phyloP scores from a whole-genome alignment of 2,329 filamentous ascomycete genomes.

The Cercospora nicotianae region DNA sequence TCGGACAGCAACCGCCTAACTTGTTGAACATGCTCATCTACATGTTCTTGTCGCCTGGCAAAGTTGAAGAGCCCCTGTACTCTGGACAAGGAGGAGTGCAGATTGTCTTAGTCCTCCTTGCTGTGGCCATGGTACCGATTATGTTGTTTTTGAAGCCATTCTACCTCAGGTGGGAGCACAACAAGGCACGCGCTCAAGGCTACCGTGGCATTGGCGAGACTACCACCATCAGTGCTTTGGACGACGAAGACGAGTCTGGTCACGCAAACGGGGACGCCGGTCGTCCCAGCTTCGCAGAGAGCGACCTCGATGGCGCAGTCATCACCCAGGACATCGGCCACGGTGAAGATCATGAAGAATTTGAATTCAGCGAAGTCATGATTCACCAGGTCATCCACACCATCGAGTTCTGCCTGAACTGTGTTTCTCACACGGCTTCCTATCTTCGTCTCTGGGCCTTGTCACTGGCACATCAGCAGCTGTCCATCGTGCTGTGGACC shows the following conservation, averaged over 20 bases:
- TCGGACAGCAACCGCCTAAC: slow-evolving; percentile 71
- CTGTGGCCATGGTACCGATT: slow-evolving; percentile 82
- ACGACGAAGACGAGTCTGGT: slow-evolving; percentile 77
- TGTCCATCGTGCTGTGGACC: slow-evolving; percentile 90
- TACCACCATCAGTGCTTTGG: slow-evolving; percentile 82
- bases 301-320: slow-evolving; percentile 80
- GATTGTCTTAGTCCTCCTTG: slow-evolving; percentile 74
- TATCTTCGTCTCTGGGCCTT: slow-evolving; percentile 98
- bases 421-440: slow-evolving; percentile 96
- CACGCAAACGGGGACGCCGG: slow-evolving; percentile 58
- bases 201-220: slow-evolving; percentile 93
- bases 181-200: slow-evolving; percentile 79
- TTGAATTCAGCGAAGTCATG: slow-evolving; percentile 96
- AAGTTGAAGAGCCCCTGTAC: slow-evolving; percentile 72
- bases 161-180: slow-evolving; percentile 92
- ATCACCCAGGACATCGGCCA: slow-evolving; percentile 75
- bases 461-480: slow-evolving; percentile 95
- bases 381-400: slow-evolving; percentile 99
- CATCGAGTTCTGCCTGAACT: slow-evolving; percentile 99
- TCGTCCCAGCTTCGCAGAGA: slow-evolving; percentile 66
- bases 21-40: slow-evolving; percentile 99
- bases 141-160: slow-evolving; percentile 94
- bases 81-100: slow-evolving; percentile 74
- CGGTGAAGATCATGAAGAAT: slow-evolving; percentile 85
- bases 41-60: slow-evolving; percentile 94